Evolutionary conservation across 2,329 filamentous ascomycete species (phyloP), one percentile per base, ranked within the genome.

Genomic region (Ilyonectria destructans): DNA sequence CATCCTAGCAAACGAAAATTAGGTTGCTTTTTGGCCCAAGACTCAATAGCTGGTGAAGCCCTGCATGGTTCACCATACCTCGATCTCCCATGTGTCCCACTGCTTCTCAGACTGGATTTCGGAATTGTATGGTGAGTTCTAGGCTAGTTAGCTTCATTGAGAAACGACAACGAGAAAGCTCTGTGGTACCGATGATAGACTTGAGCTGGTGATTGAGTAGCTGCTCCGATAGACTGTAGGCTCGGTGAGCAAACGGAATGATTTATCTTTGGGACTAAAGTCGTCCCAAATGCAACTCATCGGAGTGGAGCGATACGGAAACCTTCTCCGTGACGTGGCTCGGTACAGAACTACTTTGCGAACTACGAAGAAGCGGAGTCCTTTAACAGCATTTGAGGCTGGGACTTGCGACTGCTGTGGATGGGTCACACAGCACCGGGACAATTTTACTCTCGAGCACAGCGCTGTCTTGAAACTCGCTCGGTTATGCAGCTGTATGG

Each of bases 161-260:
- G 43, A n/a, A 19, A 8, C 17, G 15, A n/a, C 3, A n/a, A 8
- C 10, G 19, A 21, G 43, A 21, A 19, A 46, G 10, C 4, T n/a
- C n/a, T 7, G n/a, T 12, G 7, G 9, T 46, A 46, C 43, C 19
- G 10, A 9, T 46, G 10, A 9, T 7, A 46, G n/a, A 21, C 43
- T 21, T 17, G 43, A 46, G 19, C n/a, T 46, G 43, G 43, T 46
- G 43, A 46, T 21, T 46, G 43, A 46, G 43, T 46, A 46, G n/a
- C 43, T 4, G 8, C 43, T 46, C 8, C 4, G n/a, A 46, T 10
- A 21, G 43, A 46, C 43, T 46, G 6, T 8, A 19, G 43, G 9
- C 7, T 46, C 7, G 2, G 4, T 4, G 43, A 46, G 10, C 19
- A 0, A 3, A 10, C 2, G 6, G 8, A 21, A 21, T 19, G 43